Evolutionary conservation across 139 green algal species (phyloP).

Genomic region (Tetraselmis chui): DNA sequence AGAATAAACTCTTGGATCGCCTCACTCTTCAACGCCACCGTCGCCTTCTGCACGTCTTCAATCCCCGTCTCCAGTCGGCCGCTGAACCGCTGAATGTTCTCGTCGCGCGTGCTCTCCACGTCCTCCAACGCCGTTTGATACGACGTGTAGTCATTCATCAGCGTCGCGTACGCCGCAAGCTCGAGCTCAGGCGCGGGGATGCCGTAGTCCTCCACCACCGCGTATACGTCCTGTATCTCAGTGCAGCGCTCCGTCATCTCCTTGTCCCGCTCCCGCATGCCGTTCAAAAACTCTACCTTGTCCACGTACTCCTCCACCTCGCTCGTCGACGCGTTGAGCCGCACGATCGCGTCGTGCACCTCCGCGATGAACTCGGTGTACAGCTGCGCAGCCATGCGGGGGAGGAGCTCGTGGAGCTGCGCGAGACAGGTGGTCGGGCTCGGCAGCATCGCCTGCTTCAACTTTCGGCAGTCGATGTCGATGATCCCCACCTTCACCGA

Average conservation of each 20-base stretch:
- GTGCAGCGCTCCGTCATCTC: constrained; percentile 32
- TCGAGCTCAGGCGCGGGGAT: constrained; percentile 62
- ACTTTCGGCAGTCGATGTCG: constrained; percentile 16
- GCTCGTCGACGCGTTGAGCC: constrained; percentile 31
- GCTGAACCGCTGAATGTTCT: constrained; percentile 57
- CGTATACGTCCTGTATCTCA: constrained; percentile 56
- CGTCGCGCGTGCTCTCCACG: constrained; percentile 52
- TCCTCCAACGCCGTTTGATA: constrained; percentile 60
- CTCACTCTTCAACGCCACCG: constrained; percentile 37
- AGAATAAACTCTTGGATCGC: constrained; percentile 74
- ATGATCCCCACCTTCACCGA: constrained; percentile 26
- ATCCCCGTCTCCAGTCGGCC: constrained; percentile 50
- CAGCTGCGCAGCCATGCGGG: constrained; percentile 39
- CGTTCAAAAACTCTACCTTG: constrained; percentile 40
- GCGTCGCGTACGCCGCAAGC: constrained; percentile 57
- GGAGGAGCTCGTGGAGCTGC: constrained; percentile 51
- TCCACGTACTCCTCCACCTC: constrained; percentile 71
- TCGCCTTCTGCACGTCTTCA: constrained; percentile 44
- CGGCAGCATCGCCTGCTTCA: constrained; percentile 60
- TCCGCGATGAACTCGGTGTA: constrained; percentile 59
- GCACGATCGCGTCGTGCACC: constrained; percentile 41
- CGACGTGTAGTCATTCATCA: constrained; percentile 52
- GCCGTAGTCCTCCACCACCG: constrained; percentile 61
- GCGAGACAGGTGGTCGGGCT: constrained; percentile 41
- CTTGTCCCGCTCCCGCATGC: constrained; percentile 13